A percentile compares a stretch with the other conserved stretches of the same genome.
Evolutionary conservation across 1,139 yeast genomes (phyloP).

Genomic region (Saccharomycopsis hybrid): DNA sequence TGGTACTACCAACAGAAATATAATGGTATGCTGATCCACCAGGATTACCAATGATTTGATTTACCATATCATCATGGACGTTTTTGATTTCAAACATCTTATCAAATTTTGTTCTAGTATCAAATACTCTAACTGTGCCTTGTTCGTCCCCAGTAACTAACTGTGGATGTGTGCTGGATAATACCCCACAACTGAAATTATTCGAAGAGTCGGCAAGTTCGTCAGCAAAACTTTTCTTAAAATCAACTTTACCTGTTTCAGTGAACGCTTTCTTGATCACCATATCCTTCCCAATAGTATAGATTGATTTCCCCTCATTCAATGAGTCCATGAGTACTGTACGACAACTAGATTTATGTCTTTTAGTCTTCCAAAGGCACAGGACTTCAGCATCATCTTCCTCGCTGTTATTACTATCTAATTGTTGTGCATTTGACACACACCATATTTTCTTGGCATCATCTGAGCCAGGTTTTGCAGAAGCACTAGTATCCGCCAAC

Average conservation of each 20-base stretch:
- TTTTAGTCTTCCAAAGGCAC: constrained; percentile 80
- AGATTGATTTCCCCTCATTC: constrained; percentile 47
- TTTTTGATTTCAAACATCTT: constrained; percentile 39
- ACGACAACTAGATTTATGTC: constrained; percentile 89
- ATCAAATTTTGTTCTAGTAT: constrained; percentile 42
- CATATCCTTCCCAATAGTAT: constrained; percentile 74
- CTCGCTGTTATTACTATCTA: constrained; percentile 29
- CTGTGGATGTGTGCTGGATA: constrained; percentile 57
- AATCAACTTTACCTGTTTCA: constrained; percentile 67
- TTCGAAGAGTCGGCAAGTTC: constrained; percentile 25
- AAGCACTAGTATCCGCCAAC: constrained; percentile 24
- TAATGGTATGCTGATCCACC: constrained; percentile 68
- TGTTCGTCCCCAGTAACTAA: constrained; percentile 74
- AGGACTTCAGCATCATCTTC: constrained; percentile 32
- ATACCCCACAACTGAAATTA: constrained; percentile 50
- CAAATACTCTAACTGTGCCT: constrained; percentile 60
- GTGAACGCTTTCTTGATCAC: constrained; percentile 70
- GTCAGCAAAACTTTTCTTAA: constrained; percentile 40
- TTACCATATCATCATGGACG: constrained; percentile 72
- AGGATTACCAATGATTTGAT: constrained; percentile 62
- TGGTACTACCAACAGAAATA: constrained; percentile 77
- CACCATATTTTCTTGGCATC: constrained; percentile 46
- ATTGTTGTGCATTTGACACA: constrained; percentile 32
- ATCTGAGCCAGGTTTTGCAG: constrained; percentile 24
- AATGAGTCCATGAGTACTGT: constrained; percentile 61